Base-by-base conservation (phyloP, 73 alveolate species). In the Breviolum minutum region DNA sequence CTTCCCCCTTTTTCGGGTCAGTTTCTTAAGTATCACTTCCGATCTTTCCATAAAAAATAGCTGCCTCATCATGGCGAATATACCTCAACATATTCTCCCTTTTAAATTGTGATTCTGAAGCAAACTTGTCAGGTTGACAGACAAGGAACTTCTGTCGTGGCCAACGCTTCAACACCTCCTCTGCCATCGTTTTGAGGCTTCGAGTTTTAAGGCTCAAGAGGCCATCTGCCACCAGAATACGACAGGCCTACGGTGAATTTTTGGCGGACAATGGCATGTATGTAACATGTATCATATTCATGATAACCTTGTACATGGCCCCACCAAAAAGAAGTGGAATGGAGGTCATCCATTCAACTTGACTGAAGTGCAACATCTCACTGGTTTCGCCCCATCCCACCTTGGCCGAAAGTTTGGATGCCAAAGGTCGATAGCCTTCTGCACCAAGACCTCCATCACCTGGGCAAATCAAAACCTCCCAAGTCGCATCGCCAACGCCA, bases 381-480 rank as follows among this genome's bases (percentile, higher is more conserved):
- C n/a, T 13, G 26, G 84, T 26, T 13, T 10, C 54, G 54, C 26
- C 84, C n/a, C 11, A 9, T 29, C 90, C 48, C 20, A 87, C 96
- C 86, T 90, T 63, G 71, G 17, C 26, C 77, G 54, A 40, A 40
- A 90, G 87, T 14, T 61, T 10, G 26, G 27, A 63, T 14, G 97
- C 97, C 88, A 92, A 63, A 20, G 97, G 97, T 27, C 97, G 90
- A 63, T 92, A 92, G 48, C 97, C 97, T 16, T 92, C 81, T 24
- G 40, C 12, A 8, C 97, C 97, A 7, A 80, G 79, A 8, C 97
- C 97, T 7, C 97, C 97, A 29, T 92, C 97, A 0, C 97, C 97
- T 8, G 97, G 97, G 89, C 97, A 92, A n/a, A 92, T 19, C 62
- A 92, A 64, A 77, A 92, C 64, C 97, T 90, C 97, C 87, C 62